Base-by-base conservation (phyloP, 2,329 filamentous ascomycete species). In the Lachnellula arida region DNA sequence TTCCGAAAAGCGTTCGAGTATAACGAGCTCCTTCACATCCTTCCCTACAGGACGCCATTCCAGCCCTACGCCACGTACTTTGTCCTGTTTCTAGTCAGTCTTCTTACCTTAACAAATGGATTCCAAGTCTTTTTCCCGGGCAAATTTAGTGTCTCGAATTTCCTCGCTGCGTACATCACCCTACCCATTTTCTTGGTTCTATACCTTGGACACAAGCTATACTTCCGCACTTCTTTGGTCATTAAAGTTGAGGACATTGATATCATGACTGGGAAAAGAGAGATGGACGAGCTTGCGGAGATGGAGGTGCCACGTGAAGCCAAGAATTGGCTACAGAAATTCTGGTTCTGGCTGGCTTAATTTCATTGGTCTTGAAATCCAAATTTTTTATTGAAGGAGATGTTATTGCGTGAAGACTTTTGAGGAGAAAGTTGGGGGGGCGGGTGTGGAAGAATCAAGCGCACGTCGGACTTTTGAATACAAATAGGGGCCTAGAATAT, bases 41-140 rank as follows among this genome's bases (percentile, higher is more conserved):
- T 63, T 5, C 81, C 81, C 0, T 85, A 79, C 74, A 73, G 67
- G 53, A 80, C 80, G 0, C 72, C 73, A 0, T 67, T 77, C 12
- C 81, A 84, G 68, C 82, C 88, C 0, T 91, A 86, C 66, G 82
- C 82, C 2, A 80, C 86, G 0, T 89, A 78, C 65, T 72, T 80
- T 53, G 56, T 55, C 2, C 19, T 51, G 2, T 42, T 60, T 7
- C 43, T 58, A 2, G 40, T 56, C 81, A 49, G 53, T 35, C 44
- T 60, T 3, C 34, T 59, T 15, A 40, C 58, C 2, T 40, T 62
- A 7, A 57, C 56, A n/a, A 52, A 53, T 6, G 57, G 57, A 1
- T 93, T 91, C 71, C 80, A 85, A 37, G 81, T 87, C 14, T 92
- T 93, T 68, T 87, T 86, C 68, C 81, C 83, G 0, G 73, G 76